Conservation (phyloP, 1,284 basidiomycete genomes). For the Ganoderma sinense region DNA sequence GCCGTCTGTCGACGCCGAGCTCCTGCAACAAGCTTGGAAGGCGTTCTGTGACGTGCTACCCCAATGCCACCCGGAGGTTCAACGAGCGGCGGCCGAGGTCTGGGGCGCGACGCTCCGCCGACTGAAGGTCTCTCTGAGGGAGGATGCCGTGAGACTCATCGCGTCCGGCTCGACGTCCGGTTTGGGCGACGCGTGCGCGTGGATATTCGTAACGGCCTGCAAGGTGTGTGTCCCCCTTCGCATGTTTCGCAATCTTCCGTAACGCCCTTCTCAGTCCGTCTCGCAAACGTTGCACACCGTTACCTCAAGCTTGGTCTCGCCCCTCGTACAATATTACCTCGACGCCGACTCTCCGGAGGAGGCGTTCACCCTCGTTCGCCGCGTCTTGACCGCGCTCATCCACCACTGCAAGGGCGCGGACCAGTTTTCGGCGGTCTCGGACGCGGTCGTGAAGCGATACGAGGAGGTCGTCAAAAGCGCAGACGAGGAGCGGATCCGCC, state of each 20-base stretch:
- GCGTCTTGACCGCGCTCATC: constrained; percentile 79
- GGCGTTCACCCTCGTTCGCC: constrained; percentile 64
- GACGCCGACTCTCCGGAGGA: constrained; percentile 45
- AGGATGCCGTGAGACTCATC: constrained; percentile 59
- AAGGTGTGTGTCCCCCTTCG: constrained; percentile 55
- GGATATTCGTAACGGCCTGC: constrained; percentile 75
- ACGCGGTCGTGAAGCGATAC: constrained; percentile 55
- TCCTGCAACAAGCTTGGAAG: constrained; percentile 67
- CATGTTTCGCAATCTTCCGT: background rate
- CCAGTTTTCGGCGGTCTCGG: constrained; percentile 66
- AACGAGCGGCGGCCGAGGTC: constrained; percentile 77
- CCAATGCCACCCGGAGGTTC: constrained; percentile 70
- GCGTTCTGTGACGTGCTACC: constrained; percentile 56
- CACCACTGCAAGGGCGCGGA: constrained; percentile 81
- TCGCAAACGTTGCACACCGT: constrained; percentile 84
- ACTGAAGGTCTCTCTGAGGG: constrained; percentile 61
- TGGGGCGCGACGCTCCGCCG: constrained; percentile 77
- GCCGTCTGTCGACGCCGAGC: constrained; percentile 56
- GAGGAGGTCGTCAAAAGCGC: constrained; percentile 25
- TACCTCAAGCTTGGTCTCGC: constrained; percentile 66
- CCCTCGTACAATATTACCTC: constrained; percentile 65
- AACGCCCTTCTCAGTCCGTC: constrained; percentile 57
- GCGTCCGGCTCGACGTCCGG: constrained; percentile 44
- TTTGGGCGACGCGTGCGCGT: constrained; percentile 68
- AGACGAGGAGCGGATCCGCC: constrained; percentile 41